Evolutionary conservation across 768 basidiomycete species (phyloP).

Genomic region (Leccinum rimulosum): DNA sequence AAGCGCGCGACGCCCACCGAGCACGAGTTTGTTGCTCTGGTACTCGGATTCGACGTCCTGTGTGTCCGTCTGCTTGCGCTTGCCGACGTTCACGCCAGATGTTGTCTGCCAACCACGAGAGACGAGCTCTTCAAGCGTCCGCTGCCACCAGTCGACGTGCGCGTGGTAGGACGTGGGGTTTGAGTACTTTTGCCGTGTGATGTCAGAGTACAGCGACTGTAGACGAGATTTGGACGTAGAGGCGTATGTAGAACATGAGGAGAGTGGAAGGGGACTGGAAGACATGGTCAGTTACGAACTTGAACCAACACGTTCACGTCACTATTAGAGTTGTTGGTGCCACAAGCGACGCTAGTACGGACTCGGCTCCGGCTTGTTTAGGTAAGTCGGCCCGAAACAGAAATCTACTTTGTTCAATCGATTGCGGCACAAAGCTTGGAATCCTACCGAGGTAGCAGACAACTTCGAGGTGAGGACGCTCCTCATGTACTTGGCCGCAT

Average conservation of each 20-base stretch:
- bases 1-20: conserved; percentile 53
- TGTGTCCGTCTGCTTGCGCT: conserved; percentile 10
- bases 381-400: neutral
- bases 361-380: neutral
- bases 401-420: too few relatives aligned
- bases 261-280: conserved; percentile 12
- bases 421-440: too few relatives aligned
- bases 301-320: neutral
- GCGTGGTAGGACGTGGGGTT: conserved; percentile 82
- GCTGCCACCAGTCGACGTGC: conserved; percentile 87
- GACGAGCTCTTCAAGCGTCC: conserved; percentile 60
- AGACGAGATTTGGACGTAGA: conserved; percentile 47
- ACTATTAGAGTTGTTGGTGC: neutral
- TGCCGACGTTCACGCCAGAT: conserved; percentile 6
- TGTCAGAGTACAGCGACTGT: conserved; percentile 84
- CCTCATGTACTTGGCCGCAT: too few relatives aligned
- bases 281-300: conserved; percentile 14
- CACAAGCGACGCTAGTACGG: neutral
- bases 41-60: conserved; percentile 8
- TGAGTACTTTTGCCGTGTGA: conserved; percentile 77
- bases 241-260: conserved; percentile 28
- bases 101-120: conserved; percentile 50
- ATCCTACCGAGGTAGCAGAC: neutral
- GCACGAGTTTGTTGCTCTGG: conserved; percentile 51
- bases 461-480: neutral